Evolutionary conservation across 257 asterid species (phyloP).

Genomic region (Gentiana dahurica): DNA sequence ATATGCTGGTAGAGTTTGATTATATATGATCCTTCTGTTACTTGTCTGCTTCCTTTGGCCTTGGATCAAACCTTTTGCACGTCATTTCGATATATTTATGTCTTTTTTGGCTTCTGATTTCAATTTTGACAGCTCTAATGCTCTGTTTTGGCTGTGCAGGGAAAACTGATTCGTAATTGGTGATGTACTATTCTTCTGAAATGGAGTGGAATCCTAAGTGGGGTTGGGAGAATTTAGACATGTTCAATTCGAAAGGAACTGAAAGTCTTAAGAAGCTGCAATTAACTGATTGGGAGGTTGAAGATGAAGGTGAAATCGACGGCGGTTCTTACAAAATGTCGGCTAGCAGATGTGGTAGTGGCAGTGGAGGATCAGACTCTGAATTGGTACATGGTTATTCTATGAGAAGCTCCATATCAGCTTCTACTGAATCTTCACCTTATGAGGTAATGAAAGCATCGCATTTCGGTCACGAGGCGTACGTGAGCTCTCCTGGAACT

Average conservation of each 20-base stretch:
- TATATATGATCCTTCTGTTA: slow-evolving; percentile 3
- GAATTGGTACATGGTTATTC: slow-evolving; percentile 64
- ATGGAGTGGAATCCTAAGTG: slow-evolving; percentile 78
- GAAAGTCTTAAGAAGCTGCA: slow-evolving; percentile 56
- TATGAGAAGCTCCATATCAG: slow-evolving; percentile 71
- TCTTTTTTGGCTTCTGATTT: slow-evolving; percentile 5
- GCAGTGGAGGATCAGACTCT: slow-evolving; percentile 38
- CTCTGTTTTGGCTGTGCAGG: slow-evolving; percentile 21
- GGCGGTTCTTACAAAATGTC: slow-evolving; percentile 59
- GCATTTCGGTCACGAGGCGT: slow-evolving; percentile 32
- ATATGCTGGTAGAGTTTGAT: slow-evolving; percentile 5
- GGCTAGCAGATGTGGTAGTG: slow-evolving; percentile 36
- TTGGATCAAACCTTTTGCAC: neutral
- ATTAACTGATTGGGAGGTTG: slow-evolving; percentile 55
- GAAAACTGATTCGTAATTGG: slow-evolving; percentile 17
- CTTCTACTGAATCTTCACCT: slow-evolving; percentile 58
- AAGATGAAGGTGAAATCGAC: slow-evolving; percentile 53
- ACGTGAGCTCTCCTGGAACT: slow-evolving; percentile 23
- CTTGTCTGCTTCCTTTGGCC: neutral
- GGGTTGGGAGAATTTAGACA: slow-evolving; percentile 58
- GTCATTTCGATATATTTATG: neutral
- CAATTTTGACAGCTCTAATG: slow-evolving; percentile 19
- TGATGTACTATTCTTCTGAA: slow-evolving; percentile 29
- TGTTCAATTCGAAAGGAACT: slow-evolving; percentile 39
- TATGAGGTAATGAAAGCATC: slow-evolving; percentile 32